phyloP scores from a whole-genome alignment of 2,329 filamentous ascomycete species.

The Trichoderma polysporum region DNA sequence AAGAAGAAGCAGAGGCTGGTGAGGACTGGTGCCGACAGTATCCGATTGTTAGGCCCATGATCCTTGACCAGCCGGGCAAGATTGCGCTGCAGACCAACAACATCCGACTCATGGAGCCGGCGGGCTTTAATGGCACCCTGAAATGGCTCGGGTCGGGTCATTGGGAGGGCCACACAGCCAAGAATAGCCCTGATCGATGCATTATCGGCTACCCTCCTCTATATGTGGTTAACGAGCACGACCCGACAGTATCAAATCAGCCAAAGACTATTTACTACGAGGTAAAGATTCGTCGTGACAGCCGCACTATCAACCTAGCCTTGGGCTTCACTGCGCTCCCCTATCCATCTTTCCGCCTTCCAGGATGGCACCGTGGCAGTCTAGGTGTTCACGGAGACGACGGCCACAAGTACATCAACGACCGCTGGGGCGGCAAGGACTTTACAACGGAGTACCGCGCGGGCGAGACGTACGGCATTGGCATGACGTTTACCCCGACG shows the following conservation, averaged over 20 bases:
- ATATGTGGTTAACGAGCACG: conserved; percentile 61
- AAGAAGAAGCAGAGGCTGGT: conserved; percentile 62
- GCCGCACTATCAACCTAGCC: conserved; percentile 53
- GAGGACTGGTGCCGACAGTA: conserved; percentile 64
- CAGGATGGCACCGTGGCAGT: conserved; percentile 77
- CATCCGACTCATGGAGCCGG: conserved; percentile 54
- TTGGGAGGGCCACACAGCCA: conserved; percentile 48
- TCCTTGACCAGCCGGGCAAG: conserved; percentile 46
- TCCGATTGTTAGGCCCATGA: conserved; percentile 56
- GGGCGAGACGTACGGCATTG: conserved; percentile 69
- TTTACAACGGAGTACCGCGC: conserved; percentile 64
- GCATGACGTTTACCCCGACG: conserved; percentile 59
- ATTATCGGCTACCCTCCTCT: conserved; percentile 68
- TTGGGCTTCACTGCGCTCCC: conserved; percentile 72
- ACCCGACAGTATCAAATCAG: conserved; percentile 47
- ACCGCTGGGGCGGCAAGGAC: conserved; percentile 68
- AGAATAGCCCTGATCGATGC: conserved; percentile 57
- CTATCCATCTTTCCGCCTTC: conserved; percentile 74
- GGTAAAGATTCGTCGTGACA: conserved; percentile 53
- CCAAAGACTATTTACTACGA: conserved; percentile 69
- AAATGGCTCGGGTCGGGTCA: conserved; percentile 47
- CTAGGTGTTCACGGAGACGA: conserved; percentile 79
- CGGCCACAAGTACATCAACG: conserved; percentile 73
- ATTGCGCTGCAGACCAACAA: conserved; percentile 51
- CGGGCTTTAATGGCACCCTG: conserved; percentile 48